These are phyloP conservation scores for Cryptococcus sp. DNA, from an alignment of 1,284 basidiomycete species.

Conservation along the genomic window DNA sequence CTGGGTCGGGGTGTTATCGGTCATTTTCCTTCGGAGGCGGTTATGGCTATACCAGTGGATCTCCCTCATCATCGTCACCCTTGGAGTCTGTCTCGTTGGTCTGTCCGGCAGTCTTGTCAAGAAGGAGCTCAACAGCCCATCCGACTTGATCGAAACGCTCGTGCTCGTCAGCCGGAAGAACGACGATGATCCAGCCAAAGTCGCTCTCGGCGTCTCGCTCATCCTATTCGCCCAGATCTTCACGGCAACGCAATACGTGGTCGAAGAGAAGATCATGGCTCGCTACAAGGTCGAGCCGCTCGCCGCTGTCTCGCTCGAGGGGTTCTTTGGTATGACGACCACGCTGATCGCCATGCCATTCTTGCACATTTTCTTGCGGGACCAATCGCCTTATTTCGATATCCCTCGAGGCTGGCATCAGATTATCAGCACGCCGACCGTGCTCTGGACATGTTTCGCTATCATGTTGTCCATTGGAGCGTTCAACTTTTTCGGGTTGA, in stretches of 20 bases:
- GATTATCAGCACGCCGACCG: conserved; percentile 70
- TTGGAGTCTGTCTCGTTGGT: conserved; percentile 85
- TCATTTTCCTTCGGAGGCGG: conserved; percentile 76
- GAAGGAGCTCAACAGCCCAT: conserved; percentile 53
- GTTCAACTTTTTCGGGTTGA: conserved; percentile 94
- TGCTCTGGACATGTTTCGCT: conserved; percentile 69
- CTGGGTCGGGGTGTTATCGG: conserved; percentile 89
- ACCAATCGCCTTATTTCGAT: conserved; percentile 80
- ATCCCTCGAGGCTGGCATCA: conserved; percentile 83
- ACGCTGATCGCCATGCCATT: conserved; percentile 43
- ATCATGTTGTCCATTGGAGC: conserved; percentile 80
- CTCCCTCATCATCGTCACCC: conserved; percentile 82
- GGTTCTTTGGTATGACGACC: conserved; percentile 79
- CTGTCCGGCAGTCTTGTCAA: conserved; percentile 82
- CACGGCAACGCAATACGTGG: conserved; percentile 46
- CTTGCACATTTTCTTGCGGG: conserved; percentile 53
- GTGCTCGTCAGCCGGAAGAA: conserved; percentile 28
- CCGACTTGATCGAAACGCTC: conserved; percentile 8
- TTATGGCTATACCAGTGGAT: conserved; percentile 60
- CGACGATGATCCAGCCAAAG: conserved; percentile 44
- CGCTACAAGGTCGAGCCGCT: conserved; percentile 85
- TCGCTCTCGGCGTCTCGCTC: conserved; percentile 66
- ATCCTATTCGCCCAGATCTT: conserved; percentile 94
- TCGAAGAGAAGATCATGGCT: conserved; percentile 93
- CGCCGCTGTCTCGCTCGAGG: conserved; percentile 88